phyloP scores from a whole-genome alignment of 2,329 filamentous ascomycete genomes.

The Aspergillus awamori region DNA sequence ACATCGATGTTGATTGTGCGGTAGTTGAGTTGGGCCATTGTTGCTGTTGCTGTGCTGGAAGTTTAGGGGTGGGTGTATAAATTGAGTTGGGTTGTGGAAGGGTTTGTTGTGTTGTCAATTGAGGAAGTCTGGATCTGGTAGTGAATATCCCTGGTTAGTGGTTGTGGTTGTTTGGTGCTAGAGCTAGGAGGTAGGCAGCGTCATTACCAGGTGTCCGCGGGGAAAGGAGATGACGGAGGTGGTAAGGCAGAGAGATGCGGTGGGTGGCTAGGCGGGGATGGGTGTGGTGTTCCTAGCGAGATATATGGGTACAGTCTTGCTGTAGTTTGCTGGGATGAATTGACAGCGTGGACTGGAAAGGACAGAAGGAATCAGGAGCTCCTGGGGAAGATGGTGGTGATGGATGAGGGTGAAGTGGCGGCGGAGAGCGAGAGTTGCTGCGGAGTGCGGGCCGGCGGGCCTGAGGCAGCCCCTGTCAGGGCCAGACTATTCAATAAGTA shows the following conservation, averaged over 20 bases:
- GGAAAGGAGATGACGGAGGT: constrained; percentile 7
- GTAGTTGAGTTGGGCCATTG: constrained; percentile 60
- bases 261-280: background rate
- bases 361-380: background rate
- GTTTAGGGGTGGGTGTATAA: background rate
- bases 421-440: background rate
- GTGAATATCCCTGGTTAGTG: background rate
- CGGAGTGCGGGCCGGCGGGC: constrained; percentile 4
- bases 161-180: background rate
- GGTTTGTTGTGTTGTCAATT: background rate
- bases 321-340: background rate
- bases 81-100: background rate
- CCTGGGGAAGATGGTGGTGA: background rate
- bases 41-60: constrained; percentile 17
- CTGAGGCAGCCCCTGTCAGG: constrained; percentile 11
- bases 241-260: background rate
- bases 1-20: constrained; percentile 95
- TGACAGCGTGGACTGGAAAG: background rate
- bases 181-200: constrained; percentile 6
- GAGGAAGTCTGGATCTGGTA: background rate
- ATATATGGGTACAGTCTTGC: background rate
- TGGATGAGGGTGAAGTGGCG: background rate
- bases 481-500: too few species aligned
- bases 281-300: background rate
- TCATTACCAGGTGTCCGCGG: constrained; percentile 6